phyloP scores from a whole-genome alignment of 2,329 filamentous ascomycete genomes.

The Penicillium crustosum region DNA sequence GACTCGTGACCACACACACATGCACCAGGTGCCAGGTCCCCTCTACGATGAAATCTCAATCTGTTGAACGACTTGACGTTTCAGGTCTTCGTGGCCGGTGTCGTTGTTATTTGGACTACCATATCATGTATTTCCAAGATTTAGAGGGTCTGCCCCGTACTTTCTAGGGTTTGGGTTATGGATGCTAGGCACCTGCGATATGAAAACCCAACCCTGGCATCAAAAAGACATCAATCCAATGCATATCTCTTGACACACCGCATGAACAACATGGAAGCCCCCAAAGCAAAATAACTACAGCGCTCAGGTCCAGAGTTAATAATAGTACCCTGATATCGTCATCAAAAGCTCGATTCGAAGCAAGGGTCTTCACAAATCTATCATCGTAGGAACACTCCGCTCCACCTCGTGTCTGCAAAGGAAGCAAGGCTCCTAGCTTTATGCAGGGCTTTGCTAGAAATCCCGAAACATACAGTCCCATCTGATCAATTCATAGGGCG shows the following conservation, averaged over 20 bases:
- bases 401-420: conserved; percentile 17
- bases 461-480: not conserved
- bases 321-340: not conserved
- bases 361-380: conserved; percentile 17
- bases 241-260: not conserved
- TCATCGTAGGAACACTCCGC: not conserved
- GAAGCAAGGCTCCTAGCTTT: conserved; percentile 18
- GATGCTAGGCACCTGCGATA: not conserved
- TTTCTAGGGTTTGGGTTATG: not conserved
- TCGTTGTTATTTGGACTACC: not conserved
- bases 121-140: not conserved
- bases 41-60: conserved; percentile 5
- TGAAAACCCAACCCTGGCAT: not conserved
- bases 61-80: not conserved
- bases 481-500: not conserved
- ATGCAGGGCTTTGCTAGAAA: conserved; percentile 7
- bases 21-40: not conserved
- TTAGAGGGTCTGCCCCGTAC: not conserved
- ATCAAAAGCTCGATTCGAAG: conserved; percentile 10
- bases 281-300: not conserved
- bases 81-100: not conserved
- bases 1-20: not conserved
- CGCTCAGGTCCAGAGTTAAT: not conserved
- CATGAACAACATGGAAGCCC: not conserved
- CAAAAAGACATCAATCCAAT: not conserved